These are phyloP conservation scores for Neopestalotiopsis rosae DNA, from an alignment of 2,329 filamentous ascomycete genomes.

Conservation along the genomic window DNA sequence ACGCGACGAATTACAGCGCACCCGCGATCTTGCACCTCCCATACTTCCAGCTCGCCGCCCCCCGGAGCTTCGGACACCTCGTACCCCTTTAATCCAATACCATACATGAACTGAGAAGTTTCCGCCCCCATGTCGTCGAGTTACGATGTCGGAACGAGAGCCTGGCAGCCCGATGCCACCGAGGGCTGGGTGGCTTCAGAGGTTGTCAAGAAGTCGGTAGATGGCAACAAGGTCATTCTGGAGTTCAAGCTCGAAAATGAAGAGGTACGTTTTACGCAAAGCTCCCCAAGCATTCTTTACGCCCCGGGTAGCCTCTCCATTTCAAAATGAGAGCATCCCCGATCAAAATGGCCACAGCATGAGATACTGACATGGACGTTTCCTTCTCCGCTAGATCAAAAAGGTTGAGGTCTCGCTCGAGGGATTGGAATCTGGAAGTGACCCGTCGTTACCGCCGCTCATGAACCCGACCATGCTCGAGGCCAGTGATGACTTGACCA, in stretches of 20 bases:
- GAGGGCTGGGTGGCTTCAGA: conserved; percentile 98
- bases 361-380: neutral
- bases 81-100: conserved; percentile 13
- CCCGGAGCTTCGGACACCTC: conserved; percentile 11
- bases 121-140: conserved; percentile 77
- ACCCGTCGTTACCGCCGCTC: conserved; percentile 82
- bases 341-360: neutral
- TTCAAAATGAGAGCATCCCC: neutral
- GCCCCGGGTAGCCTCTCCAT: neutral
- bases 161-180: conserved; percentile 95
- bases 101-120: conserved; percentile 14
- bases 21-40: neutral
- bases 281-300: no score
- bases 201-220: conserved; percentile 81
- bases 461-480: conserved; percentile 99
- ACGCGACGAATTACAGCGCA: conserved; percentile 15
- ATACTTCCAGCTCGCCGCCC: neutral
- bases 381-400: conserved; percentile 65
- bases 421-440: conserved; percentile 77
- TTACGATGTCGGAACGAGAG: conserved; percentile 95
- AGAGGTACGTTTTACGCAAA: conserved; percentile 64
- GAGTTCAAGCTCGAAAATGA: conserved; percentile 91
- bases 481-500: conserved; percentile 97
- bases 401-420: conserved; percentile 77
- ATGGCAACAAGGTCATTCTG: conserved; percentile 86